A percentile compares a stretch with the other conserved stretches of the same genome.
These are phyloP conservation scores for Trichosphaerium sp. DNA, from an alignment of 78 protist species.

Conservation along the genomic window DNA sequence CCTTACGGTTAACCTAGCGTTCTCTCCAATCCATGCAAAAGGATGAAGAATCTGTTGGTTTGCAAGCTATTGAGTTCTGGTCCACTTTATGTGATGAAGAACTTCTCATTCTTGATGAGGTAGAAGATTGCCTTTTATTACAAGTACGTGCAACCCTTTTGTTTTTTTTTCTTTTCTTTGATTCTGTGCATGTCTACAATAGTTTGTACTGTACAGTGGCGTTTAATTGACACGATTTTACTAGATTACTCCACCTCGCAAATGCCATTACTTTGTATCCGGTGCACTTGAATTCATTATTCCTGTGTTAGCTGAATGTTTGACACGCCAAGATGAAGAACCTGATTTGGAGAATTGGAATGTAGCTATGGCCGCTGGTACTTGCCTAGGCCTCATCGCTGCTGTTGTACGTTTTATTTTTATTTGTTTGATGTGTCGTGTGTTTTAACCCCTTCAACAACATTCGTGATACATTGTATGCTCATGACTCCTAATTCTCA, in stretches of 20 bases:
- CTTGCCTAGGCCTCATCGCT: conserved; percentile 57
- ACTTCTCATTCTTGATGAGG: conserved; percentile 18
- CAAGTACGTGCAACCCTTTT: too few relatives aligned
- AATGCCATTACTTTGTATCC: neutral
- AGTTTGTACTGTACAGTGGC: too few relatives aligned
- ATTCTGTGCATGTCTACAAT: too few relatives aligned
- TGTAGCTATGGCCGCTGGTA: conserved; percentile 65
- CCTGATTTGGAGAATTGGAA: conserved; percentile 61
- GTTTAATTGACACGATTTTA: too few relatives aligned
- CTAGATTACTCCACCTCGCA: conserved; percentile 42
- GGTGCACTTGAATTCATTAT: neutral
- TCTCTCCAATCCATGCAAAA: conserved; percentile 36
- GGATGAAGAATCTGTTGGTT: conserved; percentile 52
- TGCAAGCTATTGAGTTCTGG: conserved; percentile 93
- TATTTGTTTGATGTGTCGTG: too few relatives aligned
- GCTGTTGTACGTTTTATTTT: too few relatives aligned
- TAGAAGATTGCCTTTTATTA: too few relatives aligned
- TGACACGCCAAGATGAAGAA: conserved; percentile 39
- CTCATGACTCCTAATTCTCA: too few relatives aligned
- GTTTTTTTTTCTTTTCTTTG: too few relatives aligned
- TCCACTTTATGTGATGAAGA: conserved; percentile 78
- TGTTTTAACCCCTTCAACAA: too few relatives aligned
- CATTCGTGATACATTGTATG: too few relatives aligned
- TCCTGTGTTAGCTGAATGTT: too few relatives aligned
- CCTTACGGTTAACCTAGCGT: neutral